Percentiles rank a stretch among this genome's conserved stretches.
Evolutionary conservation across 306 rosid genomes (phyloP).

Genomic region (Quercus bicolor): DNA sequence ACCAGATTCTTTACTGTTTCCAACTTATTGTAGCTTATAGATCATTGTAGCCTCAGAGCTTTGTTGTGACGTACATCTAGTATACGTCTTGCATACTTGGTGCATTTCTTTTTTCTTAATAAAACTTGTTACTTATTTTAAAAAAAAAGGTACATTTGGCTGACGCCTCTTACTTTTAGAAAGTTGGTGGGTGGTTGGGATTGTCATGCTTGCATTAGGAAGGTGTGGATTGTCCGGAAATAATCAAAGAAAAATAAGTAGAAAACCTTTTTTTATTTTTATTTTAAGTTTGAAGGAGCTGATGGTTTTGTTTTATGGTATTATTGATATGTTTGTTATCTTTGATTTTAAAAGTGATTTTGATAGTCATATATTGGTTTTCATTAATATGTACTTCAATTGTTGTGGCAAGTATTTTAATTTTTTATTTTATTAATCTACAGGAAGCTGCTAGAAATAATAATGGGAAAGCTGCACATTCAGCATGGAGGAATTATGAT

Average conservation of each 20-base stretch:
- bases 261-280: too few relatives aligned
- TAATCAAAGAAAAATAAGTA: too few relatives aligned
- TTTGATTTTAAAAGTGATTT: slow-evolving; percentile 1
- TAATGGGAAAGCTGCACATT: slow-evolving; percentile 94
- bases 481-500: slow-evolving; percentile 95
- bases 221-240: background rate
- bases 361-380: background rate
- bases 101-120: too few relatives aligned
- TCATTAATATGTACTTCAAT: slow-evolving; percentile 7
- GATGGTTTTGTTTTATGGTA: background rate
- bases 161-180: background rate
- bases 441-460: slow-evolving; percentile 77
- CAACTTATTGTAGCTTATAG: too few relatives aligned
- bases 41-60: too few relatives aligned
- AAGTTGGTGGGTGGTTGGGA: background rate
- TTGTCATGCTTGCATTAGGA: background rate
- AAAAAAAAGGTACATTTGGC: background rate
- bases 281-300: background rate
- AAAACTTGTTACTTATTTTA: too few relatives aligned
- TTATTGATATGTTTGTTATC: background rate
- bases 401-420: background rate
- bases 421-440: background rate
- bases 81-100: too few relatives aligned
- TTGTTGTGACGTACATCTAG: too few relatives aligned
- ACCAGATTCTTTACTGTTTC: too few relatives aligned